phyloP scores from a whole-genome alignment of 768 basidiomycete genomes.

The Tephrocybe sp. region DNA sequence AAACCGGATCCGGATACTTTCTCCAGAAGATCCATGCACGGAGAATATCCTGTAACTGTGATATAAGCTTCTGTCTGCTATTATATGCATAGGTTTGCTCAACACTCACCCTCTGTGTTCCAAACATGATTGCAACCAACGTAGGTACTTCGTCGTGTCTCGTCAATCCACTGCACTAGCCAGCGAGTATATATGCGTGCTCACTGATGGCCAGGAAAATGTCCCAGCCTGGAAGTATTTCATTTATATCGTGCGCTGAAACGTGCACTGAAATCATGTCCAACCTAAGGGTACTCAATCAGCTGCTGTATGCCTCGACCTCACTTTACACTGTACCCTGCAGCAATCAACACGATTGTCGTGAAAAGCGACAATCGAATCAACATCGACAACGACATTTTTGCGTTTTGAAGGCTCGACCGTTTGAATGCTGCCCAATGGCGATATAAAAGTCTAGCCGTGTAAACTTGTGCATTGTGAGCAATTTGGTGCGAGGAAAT shows the following conservation, averaged over 20 bases:
- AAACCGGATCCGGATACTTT: too few species aligned
- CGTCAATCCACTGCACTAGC: too few species aligned
- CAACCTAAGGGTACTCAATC: background rate
- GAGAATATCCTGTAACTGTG: slow-evolving; percentile 10
- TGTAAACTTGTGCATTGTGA: slow-evolving; percentile 11
- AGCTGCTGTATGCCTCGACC: too few species aligned
- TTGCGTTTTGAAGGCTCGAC: background rate
- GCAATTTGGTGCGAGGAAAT: too few species aligned
- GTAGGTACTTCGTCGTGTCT: slow-evolving; percentile 15
- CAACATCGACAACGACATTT: slow-evolving; percentile 16
- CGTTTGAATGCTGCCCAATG: slow-evolving; percentile 10
- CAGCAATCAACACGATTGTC: slow-evolving; percentile 5
- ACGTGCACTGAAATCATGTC: background rate
- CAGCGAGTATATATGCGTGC: too few species aligned
- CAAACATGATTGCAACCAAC: slow-evolving; percentile 19
- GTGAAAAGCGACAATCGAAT: slow-evolving; percentile 20
- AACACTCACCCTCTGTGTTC: slow-evolving; percentile 19
- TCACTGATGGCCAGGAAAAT: slow-evolving; percentile 14
- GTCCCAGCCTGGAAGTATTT: slow-evolving; percentile 8
- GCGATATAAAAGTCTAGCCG: slow-evolving; percentile 14
- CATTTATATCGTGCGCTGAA: background rate
- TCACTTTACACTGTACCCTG: background rate
- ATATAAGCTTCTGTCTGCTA: background rate
- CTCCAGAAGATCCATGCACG: slow-evolving; percentile 13
- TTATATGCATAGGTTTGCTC: background rate